Percentiles rank a stretch among this genome's conserved stretches.
Conservation (phyloP, 2,329 filamentous ascomycete genomes). For the Aureobasidium zeae region DNA sequence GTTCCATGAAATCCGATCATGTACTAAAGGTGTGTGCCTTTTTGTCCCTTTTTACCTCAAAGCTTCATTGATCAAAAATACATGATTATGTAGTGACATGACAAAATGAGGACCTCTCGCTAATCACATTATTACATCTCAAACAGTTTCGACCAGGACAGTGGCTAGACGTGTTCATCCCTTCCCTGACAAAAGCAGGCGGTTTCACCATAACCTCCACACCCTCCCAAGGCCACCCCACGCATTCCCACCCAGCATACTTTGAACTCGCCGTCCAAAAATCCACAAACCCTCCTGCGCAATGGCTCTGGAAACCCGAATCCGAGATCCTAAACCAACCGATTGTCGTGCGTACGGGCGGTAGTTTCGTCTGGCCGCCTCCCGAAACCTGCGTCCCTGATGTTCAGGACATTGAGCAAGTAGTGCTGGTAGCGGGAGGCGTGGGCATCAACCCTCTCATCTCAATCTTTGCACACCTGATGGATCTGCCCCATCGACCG, state of each 20-base stretch:
- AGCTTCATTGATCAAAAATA: too few species aligned
- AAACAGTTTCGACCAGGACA: slow-evolving; percentile 75
- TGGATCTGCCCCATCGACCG: slow-evolving; percentile 22
- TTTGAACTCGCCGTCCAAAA: slow-evolving; percentile 72
- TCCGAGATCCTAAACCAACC: slow-evolving; percentile 48
- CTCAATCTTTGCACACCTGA: slow-evolving; percentile 58
- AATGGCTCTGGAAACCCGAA: slow-evolving; percentile 60
- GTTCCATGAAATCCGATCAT: slow-evolving; percentile 40
- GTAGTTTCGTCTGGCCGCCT: slow-evolving; percentile 72
- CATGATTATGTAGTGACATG: too few species aligned
- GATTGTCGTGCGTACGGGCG: slow-evolving; percentile 64
- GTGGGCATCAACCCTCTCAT: slow-evolving; percentile 76
- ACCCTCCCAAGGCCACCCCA: slow-evolving; percentile 40
- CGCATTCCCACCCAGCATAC: slow-evolving; percentile 35
- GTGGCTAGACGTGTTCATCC: slow-evolving; percentile 78
- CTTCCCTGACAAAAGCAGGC: slow-evolving; percentile 58
- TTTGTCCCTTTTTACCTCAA: too few species aligned
- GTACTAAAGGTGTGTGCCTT: slow-evolving; percentile 23
- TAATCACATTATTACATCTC: too few species aligned
- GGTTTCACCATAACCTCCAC: slow-evolving; percentile 83
- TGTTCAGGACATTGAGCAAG: slow-evolving; percentile 41
- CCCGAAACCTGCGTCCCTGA: slow-evolving; percentile 38
- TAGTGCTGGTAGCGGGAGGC: slow-evolving; percentile 70
- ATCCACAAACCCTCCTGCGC: slow-evolving; percentile 61
- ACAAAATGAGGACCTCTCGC: too few species aligned